Conservation (phyloP, 495 filamentous ascomycete species). For the Jackrogersella multiformis region DNA sequence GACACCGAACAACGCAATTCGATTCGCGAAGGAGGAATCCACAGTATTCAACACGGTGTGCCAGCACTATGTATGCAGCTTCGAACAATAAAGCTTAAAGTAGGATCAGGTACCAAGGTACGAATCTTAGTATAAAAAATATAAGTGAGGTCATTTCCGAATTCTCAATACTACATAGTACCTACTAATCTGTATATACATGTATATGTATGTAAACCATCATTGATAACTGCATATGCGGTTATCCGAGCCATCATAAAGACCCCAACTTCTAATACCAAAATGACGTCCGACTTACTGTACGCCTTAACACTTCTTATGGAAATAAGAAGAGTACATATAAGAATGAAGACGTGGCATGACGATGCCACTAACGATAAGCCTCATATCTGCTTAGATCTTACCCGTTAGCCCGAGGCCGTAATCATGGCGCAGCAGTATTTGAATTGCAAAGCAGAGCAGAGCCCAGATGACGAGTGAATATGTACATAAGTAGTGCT, state of each 20-base stretch:
- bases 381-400: slow-evolving; percentile 12
- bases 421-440: slow-evolving; percentile 8
- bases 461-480: slow-evolving; percentile 18
- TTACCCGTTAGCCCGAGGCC: neutral
- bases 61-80: too few species aligned
- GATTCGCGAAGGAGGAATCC: slow-evolving; percentile 20
- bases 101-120: slow-evolving; percentile 1
- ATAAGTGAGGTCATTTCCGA: slow-evolving; percentile 10
- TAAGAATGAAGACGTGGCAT: slow-evolving; percentile 18
- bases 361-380: slow-evolving; percentile 17
- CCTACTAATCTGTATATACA: too few species aligned
- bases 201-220: too few species aligned
- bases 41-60: slow-evolving; percentile 20
- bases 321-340: neutral
- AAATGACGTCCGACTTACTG: slow-evolving; percentile 23
- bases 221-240: neutral
- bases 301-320: neutral
- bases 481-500: slow-evolving; percentile 24
- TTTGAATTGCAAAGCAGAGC: slow-evolving; percentile 19
- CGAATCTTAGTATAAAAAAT: neutral
- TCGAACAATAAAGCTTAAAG: neutral
- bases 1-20: slow-evolving; percentile 19
- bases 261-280: neutral
- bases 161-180: neutral
- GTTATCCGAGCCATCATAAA: slow-evolving; percentile 4